Evolutionary conservation across 306 rosid genomes (phyloP), one percentile per base, ranked within the genome.

Genomic region (Lupinus albus): DNA sequence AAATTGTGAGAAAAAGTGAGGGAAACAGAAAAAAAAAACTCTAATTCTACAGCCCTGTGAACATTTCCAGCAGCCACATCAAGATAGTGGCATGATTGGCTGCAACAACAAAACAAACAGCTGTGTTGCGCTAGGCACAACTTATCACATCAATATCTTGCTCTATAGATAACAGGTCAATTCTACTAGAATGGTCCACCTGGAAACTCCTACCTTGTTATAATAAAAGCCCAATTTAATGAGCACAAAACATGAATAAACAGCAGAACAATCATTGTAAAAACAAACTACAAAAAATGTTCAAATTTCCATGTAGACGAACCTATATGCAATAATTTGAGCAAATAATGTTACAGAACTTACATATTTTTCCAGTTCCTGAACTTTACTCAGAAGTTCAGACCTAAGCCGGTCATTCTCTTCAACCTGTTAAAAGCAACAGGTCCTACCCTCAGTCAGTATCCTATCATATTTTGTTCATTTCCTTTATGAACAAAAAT

Each of bases 291-390:
- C 18, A 57, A 25, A 48, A 67, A 25, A 15, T 9, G 21, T 46
- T 7, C 64, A 6, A 17, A 46, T 45, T 4, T 39, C 15, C 18
- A 38, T 18, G 36, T 12, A 33, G 39, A 46, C 9, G 18, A 66
- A 70, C 38, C 47, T 36, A 70, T 18, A 53, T 11, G 41, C 3
- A 21, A 66, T 11, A 49, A 44, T 59, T 9, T 21, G 44, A 55
- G 74, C 42, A 75, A 48, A 56, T 38, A 16, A 6, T 38, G 39
- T 54, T 51, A 50, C 6, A 72, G 39, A 71, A 74, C 97, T 79
- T 79, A 92, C 95, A 77, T 76, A 81, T 76, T 78, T 86, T 41
- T 94, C 87, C 54, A 90, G 77, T 64, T 86, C 86, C 67, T 83
- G 84, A 54, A 58, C 74, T 73, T 74, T 86, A 50, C 65, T 78